A percentile compares a stretch with the other conserved stretches of the same genome.
Conservation (phyloP, 345 rosid species). For the Cardiospermum halicacabum region DNA sequence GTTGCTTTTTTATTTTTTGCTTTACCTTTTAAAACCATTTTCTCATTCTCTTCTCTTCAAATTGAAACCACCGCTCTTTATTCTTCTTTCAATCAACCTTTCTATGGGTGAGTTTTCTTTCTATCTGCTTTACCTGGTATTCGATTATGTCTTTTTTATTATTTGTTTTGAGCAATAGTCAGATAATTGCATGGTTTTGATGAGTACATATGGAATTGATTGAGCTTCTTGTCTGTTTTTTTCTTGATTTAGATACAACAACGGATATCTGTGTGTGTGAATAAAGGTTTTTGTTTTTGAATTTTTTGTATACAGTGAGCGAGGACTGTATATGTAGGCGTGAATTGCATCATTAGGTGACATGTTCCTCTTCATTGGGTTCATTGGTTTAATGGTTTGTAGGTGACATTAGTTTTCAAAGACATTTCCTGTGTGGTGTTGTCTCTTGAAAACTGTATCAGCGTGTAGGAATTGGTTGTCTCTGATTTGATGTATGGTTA, state of each 20-base stretch:
- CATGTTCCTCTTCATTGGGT: background rate
- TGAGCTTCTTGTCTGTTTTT: background rate
- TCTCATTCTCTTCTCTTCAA: too few relatives aligned
- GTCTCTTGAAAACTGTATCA: background rate
- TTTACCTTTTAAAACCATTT: too few relatives aligned
- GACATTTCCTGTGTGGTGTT: background rate
- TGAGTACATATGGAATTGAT: background rate
- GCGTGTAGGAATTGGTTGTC: too few relatives aligned
- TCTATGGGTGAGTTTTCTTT: slow-evolving; percentile 16
- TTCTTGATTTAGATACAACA: background rate
- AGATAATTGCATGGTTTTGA: background rate
- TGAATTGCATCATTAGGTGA: background rate
- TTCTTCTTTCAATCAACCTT: background rate
- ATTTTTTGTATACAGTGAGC: too few relatives aligned
- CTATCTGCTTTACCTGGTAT: background rate
- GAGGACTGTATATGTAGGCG: too few relatives aligned
- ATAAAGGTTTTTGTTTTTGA: too few relatives aligned
- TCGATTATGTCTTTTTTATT: slow-evolving; percentile 4
- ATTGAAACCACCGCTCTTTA: background rate
- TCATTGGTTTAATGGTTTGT: background rate
- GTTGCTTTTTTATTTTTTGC: too few relatives aligned
- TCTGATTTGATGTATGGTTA: background rate
- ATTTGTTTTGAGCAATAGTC: background rate
- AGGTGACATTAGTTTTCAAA: background rate
- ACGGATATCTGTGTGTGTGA: background rate